These are phyloP conservation scores for Hemileccinum rubropunctum DNA, from an alignment of 768 basidiomycete species.

Conservation along the genomic window DNA sequence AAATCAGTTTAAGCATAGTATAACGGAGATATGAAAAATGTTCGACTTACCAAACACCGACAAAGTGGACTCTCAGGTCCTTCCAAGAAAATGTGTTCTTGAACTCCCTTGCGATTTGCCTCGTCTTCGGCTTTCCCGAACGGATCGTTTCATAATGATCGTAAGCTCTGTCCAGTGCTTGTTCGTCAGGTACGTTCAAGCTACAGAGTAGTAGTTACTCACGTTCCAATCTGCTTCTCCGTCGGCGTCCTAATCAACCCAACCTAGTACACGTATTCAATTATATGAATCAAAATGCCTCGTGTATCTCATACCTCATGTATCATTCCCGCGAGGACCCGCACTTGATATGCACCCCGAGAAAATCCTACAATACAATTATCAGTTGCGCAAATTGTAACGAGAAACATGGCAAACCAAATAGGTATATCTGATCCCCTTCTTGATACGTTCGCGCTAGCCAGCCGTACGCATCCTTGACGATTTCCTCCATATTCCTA, in stretches of 20 bases:
- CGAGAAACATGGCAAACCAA: conserved; percentile 20
- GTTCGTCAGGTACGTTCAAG: neutral
- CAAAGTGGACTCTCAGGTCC: conserved; percentile 44
- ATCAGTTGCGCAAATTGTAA: neutral
- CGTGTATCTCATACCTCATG: conserved; percentile 23
- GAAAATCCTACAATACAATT: conserved; percentile 33
- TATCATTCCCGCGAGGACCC: conserved; percentile 42
- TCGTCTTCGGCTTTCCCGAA: conserved; percentile 17
- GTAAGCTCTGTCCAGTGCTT: conserved; percentile 9
- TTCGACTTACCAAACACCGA: conserved; percentile 47
- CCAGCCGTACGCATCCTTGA: conserved; percentile 35
- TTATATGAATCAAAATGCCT: neutral
- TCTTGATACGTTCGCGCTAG: conserved; percentile 28
- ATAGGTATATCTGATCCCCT: conserved; percentile 36
- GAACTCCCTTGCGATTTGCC: conserved; percentile 30
- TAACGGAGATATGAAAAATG: neutral
- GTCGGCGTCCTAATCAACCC: conserved; percentile 32
- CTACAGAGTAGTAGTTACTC: neutral
- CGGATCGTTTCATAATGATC: conserved; percentile 19
- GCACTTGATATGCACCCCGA: conserved; percentile 41
- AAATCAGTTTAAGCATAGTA: neutral
- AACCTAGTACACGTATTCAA: conserved; percentile 20
- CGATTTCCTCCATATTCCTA: conserved; percentile 37
- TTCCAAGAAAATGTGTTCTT: conserved; percentile 46
- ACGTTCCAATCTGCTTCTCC: conserved; percentile 33